Conservation (phyloP, 192 early-diverging fungal genomes). For the Coemansia sp. region DNA sequence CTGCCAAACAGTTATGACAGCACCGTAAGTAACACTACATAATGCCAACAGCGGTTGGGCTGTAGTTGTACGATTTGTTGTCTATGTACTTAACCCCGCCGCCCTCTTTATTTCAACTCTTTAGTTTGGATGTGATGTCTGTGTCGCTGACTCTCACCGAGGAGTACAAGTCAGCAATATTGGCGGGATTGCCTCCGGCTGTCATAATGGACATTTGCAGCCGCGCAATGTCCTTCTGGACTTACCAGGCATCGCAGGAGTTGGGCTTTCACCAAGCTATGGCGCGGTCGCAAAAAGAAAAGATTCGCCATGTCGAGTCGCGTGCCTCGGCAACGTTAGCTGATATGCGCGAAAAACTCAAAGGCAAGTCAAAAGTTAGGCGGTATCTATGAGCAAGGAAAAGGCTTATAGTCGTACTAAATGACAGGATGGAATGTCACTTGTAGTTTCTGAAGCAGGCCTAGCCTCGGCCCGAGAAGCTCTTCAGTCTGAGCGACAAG, state of each 20-base stretch:
- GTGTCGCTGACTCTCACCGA: constrained; percentile 63
- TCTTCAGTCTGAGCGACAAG: constrained; percentile 28
- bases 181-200: constrained; percentile 67
- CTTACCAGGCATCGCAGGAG: constrained; percentile 68
- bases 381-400: neutral
- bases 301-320: constrained; percentile 35
- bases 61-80: neutral
- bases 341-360: constrained; percentile 15
- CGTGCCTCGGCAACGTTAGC: constrained; percentile 16
- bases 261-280: constrained; percentile 38
- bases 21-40: constrained; percentile 46
- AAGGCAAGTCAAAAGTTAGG: constrained; percentile 20
- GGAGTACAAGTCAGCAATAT: constrained; percentile 66
- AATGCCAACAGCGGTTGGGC: neutral
- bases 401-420: neutral
- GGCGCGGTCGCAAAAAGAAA: constrained; percentile 40
- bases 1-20: constrained; percentile 58
- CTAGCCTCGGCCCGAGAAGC: constrained; percentile 20
- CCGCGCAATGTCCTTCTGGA: constrained; percentile 66
- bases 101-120: neutral
- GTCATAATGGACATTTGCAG: constrained; percentile 67
- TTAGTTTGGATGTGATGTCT: constrained; percentile 57
- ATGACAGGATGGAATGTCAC: neutral
- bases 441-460: constrained; percentile 30
- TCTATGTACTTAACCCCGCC: neutral